phyloP scores from a whole-genome alignment of 129 eudicot genomes.

The Saussurea involucrata region DNA sequence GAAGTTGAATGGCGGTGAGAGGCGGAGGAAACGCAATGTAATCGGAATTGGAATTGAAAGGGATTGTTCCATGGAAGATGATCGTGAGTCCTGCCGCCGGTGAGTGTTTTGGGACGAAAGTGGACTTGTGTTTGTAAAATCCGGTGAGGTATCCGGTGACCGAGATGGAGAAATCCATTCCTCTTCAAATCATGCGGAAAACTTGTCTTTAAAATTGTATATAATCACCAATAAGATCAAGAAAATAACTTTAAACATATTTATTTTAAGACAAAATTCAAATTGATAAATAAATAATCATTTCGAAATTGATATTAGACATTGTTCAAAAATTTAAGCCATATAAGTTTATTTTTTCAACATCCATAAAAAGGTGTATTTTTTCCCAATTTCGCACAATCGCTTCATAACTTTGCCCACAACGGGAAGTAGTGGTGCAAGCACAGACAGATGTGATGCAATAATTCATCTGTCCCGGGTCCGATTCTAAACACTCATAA shows the following conservation, averaged over 20 bases:
- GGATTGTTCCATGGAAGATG: conserved; percentile 2
- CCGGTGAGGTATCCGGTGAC: background rate
- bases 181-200: background rate
- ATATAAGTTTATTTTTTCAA: no score
- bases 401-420: background rate
- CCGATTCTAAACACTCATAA: background rate
- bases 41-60: conserved; percentile 2
- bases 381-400: background rate
- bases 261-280: background rate
- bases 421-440: background rate
- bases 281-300: background rate
- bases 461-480: background rate
- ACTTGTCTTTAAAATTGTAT: background rate
- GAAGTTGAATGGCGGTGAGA: conserved; percentile 17
- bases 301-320: background rate
- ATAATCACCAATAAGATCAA: background rate
- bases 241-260: background rate
- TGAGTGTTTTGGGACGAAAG: conserved; percentile 13
- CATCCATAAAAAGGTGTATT: background rate
- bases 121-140: background rate
- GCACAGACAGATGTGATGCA: background rate
- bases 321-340: background rate
- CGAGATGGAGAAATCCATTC: conserved; percentile 21
- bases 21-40: conserved; percentile 17
- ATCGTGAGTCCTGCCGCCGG: conserved; percentile 5